Evolutionary conservation across 306 rosid genomes (phyloP).

Genomic region (Prunus armeniaca): DNA sequence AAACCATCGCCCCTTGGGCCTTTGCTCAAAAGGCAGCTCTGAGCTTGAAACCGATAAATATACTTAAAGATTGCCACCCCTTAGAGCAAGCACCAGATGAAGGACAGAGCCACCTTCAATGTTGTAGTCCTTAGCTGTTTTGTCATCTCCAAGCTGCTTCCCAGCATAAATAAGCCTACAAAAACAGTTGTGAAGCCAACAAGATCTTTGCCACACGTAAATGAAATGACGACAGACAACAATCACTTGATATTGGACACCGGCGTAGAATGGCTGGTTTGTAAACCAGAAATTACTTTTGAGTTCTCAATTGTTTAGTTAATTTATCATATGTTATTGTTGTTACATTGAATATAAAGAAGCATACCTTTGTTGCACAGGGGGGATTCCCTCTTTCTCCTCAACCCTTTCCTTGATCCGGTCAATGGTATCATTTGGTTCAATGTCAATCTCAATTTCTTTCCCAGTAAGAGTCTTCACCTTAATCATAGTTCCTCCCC

Average conservation of each 20-base stretch:
- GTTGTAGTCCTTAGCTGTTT: slow-evolving; percentile 96
- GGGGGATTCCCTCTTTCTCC: slow-evolving; percentile 98
- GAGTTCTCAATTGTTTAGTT: background rate
- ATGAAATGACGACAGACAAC: background rate
- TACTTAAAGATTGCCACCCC: slow-evolving; percentile 58
- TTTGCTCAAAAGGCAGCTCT: too few relatives aligned
- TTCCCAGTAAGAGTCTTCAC: slow-evolving; percentile 96
- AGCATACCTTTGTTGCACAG: slow-evolving; percentile 90
- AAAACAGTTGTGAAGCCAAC: background rate
- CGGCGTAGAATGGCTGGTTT: background rate
- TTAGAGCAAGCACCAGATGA: slow-evolving; percentile 88
- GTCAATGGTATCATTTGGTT: slow-evolving; percentile 90
- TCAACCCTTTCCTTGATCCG: slow-evolving; percentile 94
- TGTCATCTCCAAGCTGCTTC: slow-evolving; percentile 96
- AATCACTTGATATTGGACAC: background rate
- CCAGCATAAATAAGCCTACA: slow-evolving; percentile 97
- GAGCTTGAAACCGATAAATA: background rate
- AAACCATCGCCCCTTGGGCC: too few relatives aligned
- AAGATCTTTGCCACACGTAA: too few relatives aligned
- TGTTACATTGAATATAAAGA: too few relatives aligned
- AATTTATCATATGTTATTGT: too few relatives aligned
- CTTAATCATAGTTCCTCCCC: slow-evolving; percentile 99
- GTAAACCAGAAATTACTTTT: background rate
- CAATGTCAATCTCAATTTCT: slow-evolving; percentile 97
- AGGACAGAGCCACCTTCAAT: slow-evolving; percentile 98